These are phyloP conservation scores for Pythium vanterpoolii DNA, from an alignment of 352 stramenopile genomes.

Conservation along the genomic window DNA sequence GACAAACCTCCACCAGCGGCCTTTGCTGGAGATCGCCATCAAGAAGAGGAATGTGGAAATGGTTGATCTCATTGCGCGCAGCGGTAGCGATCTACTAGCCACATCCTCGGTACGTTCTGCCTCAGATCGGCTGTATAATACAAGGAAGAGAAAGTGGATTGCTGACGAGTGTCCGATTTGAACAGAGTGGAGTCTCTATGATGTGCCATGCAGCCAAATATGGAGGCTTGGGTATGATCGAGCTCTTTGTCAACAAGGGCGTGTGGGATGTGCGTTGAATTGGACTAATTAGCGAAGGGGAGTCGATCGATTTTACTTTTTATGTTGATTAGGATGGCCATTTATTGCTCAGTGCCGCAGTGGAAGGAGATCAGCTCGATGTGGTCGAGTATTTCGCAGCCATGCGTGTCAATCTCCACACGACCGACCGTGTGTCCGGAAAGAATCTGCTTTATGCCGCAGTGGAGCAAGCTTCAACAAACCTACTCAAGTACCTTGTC, in stretches of 20 bases:
- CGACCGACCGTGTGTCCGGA: constrained; percentile 1
- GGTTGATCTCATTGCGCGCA: constrained; percentile 1
- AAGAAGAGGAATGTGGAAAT: not conserved
- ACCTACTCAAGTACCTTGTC: constrained; percentile 4
- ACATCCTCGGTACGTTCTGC: not conserved
- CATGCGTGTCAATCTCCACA: constrained; percentile 10
- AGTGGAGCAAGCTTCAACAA: not conserved
- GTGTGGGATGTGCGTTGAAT: constrained; percentile 1
- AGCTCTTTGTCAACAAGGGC: constrained; percentile 18
- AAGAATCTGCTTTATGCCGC: constrained; percentile 2
- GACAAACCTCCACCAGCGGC: constrained; percentile 6
- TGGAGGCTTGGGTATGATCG: not conserved
- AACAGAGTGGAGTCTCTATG: constrained; percentile 10
- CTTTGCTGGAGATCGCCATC: constrained; percentile 8
- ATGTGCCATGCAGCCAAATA: constrained; percentile 13
- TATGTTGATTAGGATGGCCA: constrained; percentile 7
- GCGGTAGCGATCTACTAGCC: not conserved
- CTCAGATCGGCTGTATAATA: not conserved
- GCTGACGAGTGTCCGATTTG: not conserved
- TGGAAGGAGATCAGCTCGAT: constrained; percentile 12
- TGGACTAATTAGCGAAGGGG: not conserved
- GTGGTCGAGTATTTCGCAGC: constrained; percentile 5
- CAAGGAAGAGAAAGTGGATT: not conserved
- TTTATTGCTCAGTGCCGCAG: constrained; percentile 6
- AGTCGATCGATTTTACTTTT: not conserved